phyloP scores from a whole-genome alignment of 768 basidiomycete genomes.

The Fomitopsis pulvina region DNA sequence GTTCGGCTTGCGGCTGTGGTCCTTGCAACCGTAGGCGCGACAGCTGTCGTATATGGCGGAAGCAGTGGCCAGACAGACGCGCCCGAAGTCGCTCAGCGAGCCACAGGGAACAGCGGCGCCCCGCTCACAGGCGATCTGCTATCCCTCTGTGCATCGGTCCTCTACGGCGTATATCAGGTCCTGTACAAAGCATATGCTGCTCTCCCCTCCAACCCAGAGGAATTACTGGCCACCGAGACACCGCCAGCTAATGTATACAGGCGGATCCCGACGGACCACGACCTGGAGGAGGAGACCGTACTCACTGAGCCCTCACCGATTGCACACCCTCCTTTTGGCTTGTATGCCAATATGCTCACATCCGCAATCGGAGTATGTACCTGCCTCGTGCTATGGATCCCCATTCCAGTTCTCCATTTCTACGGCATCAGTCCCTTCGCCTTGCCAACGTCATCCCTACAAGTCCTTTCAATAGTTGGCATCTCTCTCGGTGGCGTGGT shows the following conservation, averaged over 20 bases:
- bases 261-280: slow-evolving; percentile 11
- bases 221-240: slow-evolving; percentile 30
- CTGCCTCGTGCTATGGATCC: slow-evolving; percentile 67
- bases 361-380: slow-evolving; percentile 77
- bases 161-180: slow-evolving; percentile 77
- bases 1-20: slow-evolving; percentile 64
- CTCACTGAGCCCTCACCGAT: slow-evolving; percentile 26
- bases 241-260: slow-evolving; percentile 36
- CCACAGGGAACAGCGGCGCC: slow-evolving; percentile 28
- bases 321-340: slow-evolving; percentile 70
- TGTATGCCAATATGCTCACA: slow-evolving; percentile 80
- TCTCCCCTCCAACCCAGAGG: slow-evolving; percentile 57
- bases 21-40: slow-evolving; percentile 75
- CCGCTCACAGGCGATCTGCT: slow-evolving; percentile 70
- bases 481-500: slow-evolving; percentile 68
- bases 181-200: slow-evolving; percentile 78
- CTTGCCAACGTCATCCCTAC: slow-evolving; percentile 45
- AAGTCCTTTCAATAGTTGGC: slow-evolving; percentile 48
- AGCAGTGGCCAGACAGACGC: slow-evolving; percentile 17
- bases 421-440: slow-evolving; percentile 58
- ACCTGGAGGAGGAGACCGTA: slow-evolving; percentile 5
- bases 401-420: slow-evolving; percentile 69
- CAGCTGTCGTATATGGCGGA: slow-evolving; percentile 80
- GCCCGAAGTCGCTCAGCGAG: background rate
- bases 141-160: slow-evolving; percentile 64